Percentiles rank a stretch among this genome's conserved stretches.
phyloP scores from a whole-genome alignment of 208 protist species.

The Leishmania amazonensis region DNA sequence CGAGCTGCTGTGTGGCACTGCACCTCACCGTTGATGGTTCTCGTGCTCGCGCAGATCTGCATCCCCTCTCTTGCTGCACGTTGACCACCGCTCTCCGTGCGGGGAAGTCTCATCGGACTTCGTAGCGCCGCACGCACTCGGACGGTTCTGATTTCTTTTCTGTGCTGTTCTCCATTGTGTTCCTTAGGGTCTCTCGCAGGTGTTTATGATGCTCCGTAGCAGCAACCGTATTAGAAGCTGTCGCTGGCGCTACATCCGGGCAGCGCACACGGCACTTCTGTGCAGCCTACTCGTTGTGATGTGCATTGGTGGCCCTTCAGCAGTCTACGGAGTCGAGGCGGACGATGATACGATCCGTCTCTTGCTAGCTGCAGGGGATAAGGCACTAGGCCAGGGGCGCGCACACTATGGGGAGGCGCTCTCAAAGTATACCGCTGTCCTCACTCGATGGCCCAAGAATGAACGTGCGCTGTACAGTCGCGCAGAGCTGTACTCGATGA shows the following conservation, averaged over 20 bases:
- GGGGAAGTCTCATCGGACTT: neutral
- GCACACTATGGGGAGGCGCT: conserved; percentile 80
- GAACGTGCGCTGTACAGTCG: conserved; percentile 77
- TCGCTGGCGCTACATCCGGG: neutral
- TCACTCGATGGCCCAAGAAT: conserved; percentile 56
- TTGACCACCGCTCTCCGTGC: neutral
- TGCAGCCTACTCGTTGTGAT: neutral
- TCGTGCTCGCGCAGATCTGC: neutral
- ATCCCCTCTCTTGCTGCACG: neutral
- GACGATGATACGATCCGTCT: conserved; percentile 50
- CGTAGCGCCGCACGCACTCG: neutral
- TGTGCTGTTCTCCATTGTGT: neutral
- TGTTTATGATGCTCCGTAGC: neutral
- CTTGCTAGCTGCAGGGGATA: conserved; percentile 71
- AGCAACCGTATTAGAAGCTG: neutral
- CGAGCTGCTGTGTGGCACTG: neutral
- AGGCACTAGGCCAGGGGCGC: conserved; percentile 63
- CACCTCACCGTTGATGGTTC: neutral
- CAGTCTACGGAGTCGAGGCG: neutral
- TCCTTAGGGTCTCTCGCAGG: neutral
- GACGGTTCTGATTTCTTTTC: neutral
- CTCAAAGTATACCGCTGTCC: conserved; percentile 82
- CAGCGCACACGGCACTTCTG: neutral
- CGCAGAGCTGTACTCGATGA: conserved; percentile 74
- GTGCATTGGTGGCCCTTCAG: neutral